These are phyloP conservation scores for Coriolopsis trogii DNA, from an alignment of 1,284 basidiomycete species.

Conservation along the genomic window DNA sequence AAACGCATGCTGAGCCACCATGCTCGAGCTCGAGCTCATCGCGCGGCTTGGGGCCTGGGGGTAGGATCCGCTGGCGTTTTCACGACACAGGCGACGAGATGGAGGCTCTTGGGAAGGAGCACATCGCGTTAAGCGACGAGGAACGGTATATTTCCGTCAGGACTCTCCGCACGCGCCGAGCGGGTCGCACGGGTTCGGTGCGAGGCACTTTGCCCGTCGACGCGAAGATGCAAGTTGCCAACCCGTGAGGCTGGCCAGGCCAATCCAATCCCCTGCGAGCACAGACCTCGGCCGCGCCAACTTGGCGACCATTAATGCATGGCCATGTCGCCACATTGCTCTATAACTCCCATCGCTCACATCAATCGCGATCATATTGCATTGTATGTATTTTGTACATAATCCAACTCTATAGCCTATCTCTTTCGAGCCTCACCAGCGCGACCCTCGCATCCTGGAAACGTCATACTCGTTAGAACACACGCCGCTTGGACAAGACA, in stretches of 20 bases:
- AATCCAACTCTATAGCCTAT: conserved; percentile 22
- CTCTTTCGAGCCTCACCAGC: conserved; percentile 7
- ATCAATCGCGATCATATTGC: conserved; percentile 9
- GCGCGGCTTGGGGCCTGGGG: conserved; percentile 7
- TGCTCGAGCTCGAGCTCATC: conserved; percentile 15
- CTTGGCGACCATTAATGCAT: conserved; percentile 1
- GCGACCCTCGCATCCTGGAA: conserved; percentile 6
- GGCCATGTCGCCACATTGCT: not conserved
- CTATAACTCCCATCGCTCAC: not conserved
- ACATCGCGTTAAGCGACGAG: conserved; percentile 21
- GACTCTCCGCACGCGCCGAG: conserved; percentile 16
- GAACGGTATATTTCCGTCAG: conserved; percentile 17
- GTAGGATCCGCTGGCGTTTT: conserved; percentile 5
- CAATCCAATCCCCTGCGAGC: not conserved
- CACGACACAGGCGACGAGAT: conserved; percentile 12
- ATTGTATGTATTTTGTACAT: conserved; percentile 19
- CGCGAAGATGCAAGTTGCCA: not conserved
- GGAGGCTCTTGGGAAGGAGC: conserved; percentile 20
- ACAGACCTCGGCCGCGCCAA: not conserved
- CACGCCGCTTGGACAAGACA: too few species aligned
- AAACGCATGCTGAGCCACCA: conserved; percentile 15
- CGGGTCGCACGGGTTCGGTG: conserved; percentile 20
- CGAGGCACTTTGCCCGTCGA: conserved; percentile 3
- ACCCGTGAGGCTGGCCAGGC: not conserved
- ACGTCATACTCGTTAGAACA: conserved; percentile 2